These are phyloP conservation scores for Phytopythium cucurbitacearum DNA, from an alignment of 352 stramenopile species.

Conservation along the genomic window DNA sequence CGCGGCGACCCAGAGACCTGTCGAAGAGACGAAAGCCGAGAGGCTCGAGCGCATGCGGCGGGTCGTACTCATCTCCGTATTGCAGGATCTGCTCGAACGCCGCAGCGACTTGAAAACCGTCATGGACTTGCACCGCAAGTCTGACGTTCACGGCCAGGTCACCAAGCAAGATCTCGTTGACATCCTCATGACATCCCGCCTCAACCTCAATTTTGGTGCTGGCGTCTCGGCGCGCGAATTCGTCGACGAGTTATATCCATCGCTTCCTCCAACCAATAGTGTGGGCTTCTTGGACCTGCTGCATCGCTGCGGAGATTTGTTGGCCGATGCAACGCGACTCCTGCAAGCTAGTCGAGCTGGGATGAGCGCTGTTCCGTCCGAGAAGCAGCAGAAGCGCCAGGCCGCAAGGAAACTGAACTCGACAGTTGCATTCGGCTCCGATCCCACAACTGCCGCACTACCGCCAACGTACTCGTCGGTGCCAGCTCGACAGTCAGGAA, in stretches of 20 bases:
- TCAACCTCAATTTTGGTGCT: slow-evolving; percentile 52
- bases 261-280: slow-evolving; percentile 5
- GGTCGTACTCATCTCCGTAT: slow-evolving; percentile 41
- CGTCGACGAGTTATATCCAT: slow-evolving; percentile 55
- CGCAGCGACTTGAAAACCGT: slow-evolving; percentile 69
- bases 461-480: slow-evolving; percentile 22
- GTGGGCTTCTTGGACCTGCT: slow-evolving; percentile 58
- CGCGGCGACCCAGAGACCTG: neutral
- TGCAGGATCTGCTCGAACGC: slow-evolving; percentile 69
- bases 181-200: slow-evolving; percentile 56
- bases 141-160: slow-evolving; percentile 59
- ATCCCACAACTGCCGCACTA: neutral
- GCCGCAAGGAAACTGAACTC: slow-evolving; percentile 35
- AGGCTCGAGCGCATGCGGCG: slow-evolving; percentile 20
- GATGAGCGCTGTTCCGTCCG: neutral
- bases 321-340: slow-evolving; percentile 27
- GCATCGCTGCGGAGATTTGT: slow-evolving; percentile 51
- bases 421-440: slow-evolving; percentile 6
- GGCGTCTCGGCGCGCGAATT: slow-evolving; percentile 48
- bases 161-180: slow-evolving; percentile 51
- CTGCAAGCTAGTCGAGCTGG: slow-evolving; percentile 10
- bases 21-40: slow-evolving; percentile 4
- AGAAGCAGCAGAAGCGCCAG: slow-evolving; percentile 28
- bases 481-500: neutral
- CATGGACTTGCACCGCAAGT: slow-evolving; percentile 54